Percentiles rank a stretch among this genome's conserved stretches.
Evolutionary conservation across 441 rosid species (phyloP).

Genomic region (Pelargonium australe): DNA sequence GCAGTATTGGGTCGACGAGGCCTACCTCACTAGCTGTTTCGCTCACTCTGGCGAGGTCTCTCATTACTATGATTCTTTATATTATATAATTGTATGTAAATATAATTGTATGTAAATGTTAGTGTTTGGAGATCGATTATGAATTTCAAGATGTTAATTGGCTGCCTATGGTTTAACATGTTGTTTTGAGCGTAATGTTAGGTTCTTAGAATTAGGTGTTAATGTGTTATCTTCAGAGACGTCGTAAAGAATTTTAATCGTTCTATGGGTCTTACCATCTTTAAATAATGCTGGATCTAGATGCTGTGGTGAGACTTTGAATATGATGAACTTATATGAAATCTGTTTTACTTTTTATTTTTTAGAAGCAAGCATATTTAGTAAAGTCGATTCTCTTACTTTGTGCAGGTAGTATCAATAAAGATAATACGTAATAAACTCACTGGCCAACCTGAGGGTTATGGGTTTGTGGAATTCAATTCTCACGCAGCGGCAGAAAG

Average conservation of each 20-base stretch:
- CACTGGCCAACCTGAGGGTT: conserved; percentile 90
- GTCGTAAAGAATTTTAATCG: too few relatives aligned
- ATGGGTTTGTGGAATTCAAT: conserved; percentile 86
- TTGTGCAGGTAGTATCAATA: conserved; percentile 65
- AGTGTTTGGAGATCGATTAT: not conserved
- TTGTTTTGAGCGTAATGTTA: not conserved
- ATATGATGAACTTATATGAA: not conserved
- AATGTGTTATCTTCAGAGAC: too few relatives aligned
- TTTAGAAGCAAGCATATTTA: not conserved
- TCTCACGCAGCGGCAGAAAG: conserved; percentile 90
- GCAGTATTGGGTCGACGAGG: conserved; percentile 88
- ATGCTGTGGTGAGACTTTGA: not conserved
- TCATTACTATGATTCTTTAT: not conserved
- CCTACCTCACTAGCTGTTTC: conserved; percentile 80
- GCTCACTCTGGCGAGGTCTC: conserved; percentile 89
- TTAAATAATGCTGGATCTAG: not conserved
- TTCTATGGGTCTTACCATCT: not conserved
- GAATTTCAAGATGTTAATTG: not conserved
- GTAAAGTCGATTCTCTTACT: not conserved
- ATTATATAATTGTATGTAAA: not conserved
- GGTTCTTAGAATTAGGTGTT: too few relatives aligned
- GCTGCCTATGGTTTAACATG: not conserved
- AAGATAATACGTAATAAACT: conserved; percentile 89
- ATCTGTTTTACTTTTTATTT: not conserved
- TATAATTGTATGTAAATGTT: not conserved